phyloP scores from a whole-genome alignment of 192 early-diverging fungal genomes.

The Entrophospora sp. region DNA sequence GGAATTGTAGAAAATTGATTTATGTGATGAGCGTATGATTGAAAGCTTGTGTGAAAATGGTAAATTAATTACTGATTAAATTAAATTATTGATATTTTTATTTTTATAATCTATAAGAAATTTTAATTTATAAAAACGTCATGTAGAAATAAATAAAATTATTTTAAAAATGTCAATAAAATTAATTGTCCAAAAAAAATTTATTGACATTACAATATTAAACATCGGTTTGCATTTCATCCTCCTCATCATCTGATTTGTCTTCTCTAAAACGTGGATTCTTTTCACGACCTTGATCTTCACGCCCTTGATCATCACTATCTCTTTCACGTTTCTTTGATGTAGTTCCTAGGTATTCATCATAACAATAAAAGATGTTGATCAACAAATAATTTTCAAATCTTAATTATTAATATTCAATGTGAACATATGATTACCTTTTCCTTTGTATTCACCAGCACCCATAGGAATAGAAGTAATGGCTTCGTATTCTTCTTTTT shows the following conservation, averaged over 20 bases:
- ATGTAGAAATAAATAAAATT: too few relatives aligned
- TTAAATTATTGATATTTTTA: too few relatives aligned
- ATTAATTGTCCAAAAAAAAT: too few relatives aligned
- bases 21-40: too few relatives aligned
- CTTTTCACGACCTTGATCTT: background rate
- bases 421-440: background rate
- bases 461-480: constrained; percentile 49
- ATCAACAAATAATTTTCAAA: background rate
- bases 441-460: constrained; percentile 28
- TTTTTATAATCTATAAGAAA: too few relatives aligned
- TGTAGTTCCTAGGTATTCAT: background rate
- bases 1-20: too few relatives aligned
- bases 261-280: constrained; percentile 34
- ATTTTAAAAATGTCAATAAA: too few relatives aligned
- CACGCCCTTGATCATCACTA: background rate
- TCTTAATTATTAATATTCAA: background rate
- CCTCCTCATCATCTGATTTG: constrained; percentile 28
- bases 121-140: too few relatives aligned
- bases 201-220: too few relatives aligned
- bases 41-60: too few relatives aligned
- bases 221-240: constrained; percentile 10
- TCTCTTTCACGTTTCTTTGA: background rate
- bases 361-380: background rate
- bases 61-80: too few relatives aligned
- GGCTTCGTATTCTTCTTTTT: constrained; percentile 57